These are phyloP conservation scores for Hansenula sp. DNA, from an alignment of 1,139 yeast species.

Conservation along the genomic window DNA sequence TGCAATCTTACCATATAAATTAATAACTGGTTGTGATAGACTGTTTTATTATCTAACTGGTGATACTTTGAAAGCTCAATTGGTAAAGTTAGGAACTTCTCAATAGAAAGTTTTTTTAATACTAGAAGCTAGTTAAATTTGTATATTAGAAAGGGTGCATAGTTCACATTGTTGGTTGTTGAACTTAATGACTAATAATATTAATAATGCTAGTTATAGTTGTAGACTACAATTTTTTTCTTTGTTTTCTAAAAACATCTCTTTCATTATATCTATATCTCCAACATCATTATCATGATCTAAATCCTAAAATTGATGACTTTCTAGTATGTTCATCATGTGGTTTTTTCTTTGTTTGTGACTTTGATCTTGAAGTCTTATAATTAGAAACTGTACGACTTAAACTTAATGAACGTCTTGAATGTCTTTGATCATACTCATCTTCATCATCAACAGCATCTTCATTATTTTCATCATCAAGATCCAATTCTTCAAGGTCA, in stretches of 20 bases:
- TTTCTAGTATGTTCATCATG: slow-evolving; percentile 4
- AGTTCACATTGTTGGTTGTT: too few species aligned
- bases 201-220: too few species aligned
- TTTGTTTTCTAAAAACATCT: background rate
- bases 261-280: too few species aligned
- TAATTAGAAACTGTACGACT: slow-evolving; percentile 7
- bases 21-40: slow-evolving; percentile 20
- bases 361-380: background rate
- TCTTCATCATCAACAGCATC: background rate
- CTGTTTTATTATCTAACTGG: slow-evolving; percentile 26
- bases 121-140: too few species aligned
- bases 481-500: slow-evolving; percentile 19
- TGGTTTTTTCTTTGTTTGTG: too few species aligned
- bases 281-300: background rate
- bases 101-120: too few species aligned
- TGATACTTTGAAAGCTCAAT: slow-evolving; percentile 19
- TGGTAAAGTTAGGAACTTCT: slow-evolving; percentile 1
- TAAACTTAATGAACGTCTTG: slow-evolving; percentile 15
- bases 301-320: slow-evolving; percentile 18
- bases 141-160: too few species aligned
- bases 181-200: too few species aligned
- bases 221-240: too few species aligned
- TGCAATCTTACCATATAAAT: slow-evolving; percentile 22
- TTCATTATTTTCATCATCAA: slow-evolving; percentile 6
- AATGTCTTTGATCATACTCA: background rate